Evolutionary conservation across 202 grass and related monocot genomes (phyloP).

Genomic region (Zoysia matrella): DNA sequence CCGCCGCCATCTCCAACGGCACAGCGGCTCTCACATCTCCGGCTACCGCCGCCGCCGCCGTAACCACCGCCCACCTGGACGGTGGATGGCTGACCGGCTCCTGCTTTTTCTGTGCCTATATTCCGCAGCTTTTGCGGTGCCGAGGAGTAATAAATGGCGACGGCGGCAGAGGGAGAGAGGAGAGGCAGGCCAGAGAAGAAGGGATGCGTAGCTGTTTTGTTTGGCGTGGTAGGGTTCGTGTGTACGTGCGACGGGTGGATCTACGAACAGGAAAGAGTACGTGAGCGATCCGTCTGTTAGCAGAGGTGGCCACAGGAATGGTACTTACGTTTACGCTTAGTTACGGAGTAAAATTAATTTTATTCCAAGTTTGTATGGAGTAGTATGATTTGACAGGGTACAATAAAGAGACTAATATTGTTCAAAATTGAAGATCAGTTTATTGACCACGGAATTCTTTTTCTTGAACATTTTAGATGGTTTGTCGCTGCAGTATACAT

Average conservation of each 20-base stretch:
- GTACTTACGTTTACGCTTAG: not conserved
- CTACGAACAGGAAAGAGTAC: not conserved
- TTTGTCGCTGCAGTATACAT: no score
- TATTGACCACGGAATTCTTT: no score
- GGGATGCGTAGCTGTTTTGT: not conserved
- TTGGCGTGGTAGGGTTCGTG: not conserved
- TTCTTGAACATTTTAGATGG: no score
- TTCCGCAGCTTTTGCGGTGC: constrained; percentile 22
- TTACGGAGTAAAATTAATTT: not conserved
- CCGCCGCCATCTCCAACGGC: constrained; percentile 51
- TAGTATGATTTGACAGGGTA: not conserved
- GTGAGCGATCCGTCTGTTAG: constrained; percentile 22
- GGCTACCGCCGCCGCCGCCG: not conserved
- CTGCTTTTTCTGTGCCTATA: constrained; percentile 11
- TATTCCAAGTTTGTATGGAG: no score
- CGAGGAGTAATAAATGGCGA: constrained; percentile 29
- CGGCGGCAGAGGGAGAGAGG: not conserved
- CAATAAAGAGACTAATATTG: no score
- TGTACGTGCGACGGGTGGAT: constrained; percentile 13
- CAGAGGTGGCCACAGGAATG: not conserved
- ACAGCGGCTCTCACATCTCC: constrained; percentile 58
- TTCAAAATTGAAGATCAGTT: no score
- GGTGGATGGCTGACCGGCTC: constrained; percentile 15
- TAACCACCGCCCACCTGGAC: constrained; percentile 25
- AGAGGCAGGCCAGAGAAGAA: not conserved